Base-by-base conservation (phyloP, 108 stramenopile genomes). In the Parietichytrium sp. region DNA sequence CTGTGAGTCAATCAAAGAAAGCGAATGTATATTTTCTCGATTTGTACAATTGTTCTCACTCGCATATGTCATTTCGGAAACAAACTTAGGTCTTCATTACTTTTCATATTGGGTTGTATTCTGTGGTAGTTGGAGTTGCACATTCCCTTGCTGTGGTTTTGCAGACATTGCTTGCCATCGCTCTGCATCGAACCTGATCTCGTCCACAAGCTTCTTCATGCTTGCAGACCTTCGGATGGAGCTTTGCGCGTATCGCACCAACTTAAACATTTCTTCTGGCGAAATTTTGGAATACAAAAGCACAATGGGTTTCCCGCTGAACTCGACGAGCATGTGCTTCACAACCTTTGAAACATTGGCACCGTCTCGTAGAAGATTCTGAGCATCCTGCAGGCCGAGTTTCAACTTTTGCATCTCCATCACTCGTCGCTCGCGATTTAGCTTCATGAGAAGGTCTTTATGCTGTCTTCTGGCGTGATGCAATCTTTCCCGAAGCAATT, bases 371-470 rank as follows among this genome's bases (percentile, higher is more conserved):
- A 72, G 33, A 13, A 72, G 61, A 23, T 27, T 47, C 42, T 72
- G 18, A 25, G 61, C 61, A 1, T 72, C 61, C 23, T 33, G 45
- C 10, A 72, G 13, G 2, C 45, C 61, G 15, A 72, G 38, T 25
- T 72, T 72, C 20, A 72, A 33, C 61, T 72, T 72, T 45, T 72
- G 61, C 33, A 42, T 72, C 42, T 72, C 61, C 20, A 72, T 33
- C 38, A 72, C 61, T 25, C 45, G 36, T n/a, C 61, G 61, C 2
- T 72, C 15, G 8, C 61, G 61, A 33, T 72, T 16, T 6, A 72
- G 61, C 3, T 72, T 72, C 8, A 20, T 42, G 38, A 72, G 36
- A 25, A 33, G 61, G 13, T 16, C 38, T 1, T 72, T 33, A 20
- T 72, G 61, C 61, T 33, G 38, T n/a, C 38, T n/a, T 6, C 61